Conservation (phyloP, 176 grass and related monocot genomes). For the Carex kokanica region DNA sequence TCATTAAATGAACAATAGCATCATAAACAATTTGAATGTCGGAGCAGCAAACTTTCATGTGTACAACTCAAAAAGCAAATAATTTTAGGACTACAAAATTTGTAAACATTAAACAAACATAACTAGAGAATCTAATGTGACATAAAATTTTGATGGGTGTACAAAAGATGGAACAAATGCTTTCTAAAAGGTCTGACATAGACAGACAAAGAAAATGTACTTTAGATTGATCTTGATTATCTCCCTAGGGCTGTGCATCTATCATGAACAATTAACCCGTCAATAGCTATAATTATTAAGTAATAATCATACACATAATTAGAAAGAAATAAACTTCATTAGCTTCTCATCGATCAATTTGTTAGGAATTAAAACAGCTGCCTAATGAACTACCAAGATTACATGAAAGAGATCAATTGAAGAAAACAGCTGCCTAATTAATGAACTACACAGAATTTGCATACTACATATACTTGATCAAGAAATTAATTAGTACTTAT, state of each 20-base stretch:
- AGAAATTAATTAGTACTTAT: not conserved
- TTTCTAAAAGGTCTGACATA: constrained; percentile 3
- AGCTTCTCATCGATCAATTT: not conserved
- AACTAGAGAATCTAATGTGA: not conserved
- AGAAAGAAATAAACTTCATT: not conserved
- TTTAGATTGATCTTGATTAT: constrained; percentile 1
- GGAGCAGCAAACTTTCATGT: not conserved
- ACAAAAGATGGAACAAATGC: constrained; percentile 22
- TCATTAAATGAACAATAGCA: constrained; percentile 9
- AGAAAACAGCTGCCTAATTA: not conserved
- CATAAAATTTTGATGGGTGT: not conserved
- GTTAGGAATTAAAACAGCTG: not conserved
- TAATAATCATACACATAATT: not conserved
- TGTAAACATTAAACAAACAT: constrained; percentile 2
- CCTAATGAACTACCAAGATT: not conserved
- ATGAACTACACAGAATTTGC: not conserved
- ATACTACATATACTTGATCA: constrained; percentile 2
- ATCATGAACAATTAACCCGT: not conserved
- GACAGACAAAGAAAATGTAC: not conserved
- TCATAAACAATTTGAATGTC: constrained; percentile 11
- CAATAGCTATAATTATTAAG: not conserved
- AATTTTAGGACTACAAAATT: not conserved
- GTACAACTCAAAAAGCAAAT: not conserved
- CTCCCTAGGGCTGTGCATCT: not conserved
- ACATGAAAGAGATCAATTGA: not conserved